Evolutionary conservation across 495 filamentous ascomycete genomes (phyloP), one percentile per base, ranked within the genome.

Genomic region (Xylaria curta): DNA sequence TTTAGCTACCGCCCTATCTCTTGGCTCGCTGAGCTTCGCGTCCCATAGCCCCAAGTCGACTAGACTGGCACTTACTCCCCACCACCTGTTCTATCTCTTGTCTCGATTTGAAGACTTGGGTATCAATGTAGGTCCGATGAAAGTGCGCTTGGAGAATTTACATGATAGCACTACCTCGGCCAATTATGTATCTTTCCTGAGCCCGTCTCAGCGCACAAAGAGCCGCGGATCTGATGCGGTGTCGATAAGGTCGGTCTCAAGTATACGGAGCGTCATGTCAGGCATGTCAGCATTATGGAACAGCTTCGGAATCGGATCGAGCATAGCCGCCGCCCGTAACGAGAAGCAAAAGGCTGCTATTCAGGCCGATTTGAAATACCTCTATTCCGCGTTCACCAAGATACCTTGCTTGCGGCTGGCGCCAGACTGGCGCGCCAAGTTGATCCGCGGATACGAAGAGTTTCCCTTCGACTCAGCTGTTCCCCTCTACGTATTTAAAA

Each of bases 391-490:
- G 68, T 98, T 98, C 81, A 99, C 96, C 77, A 99, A 99, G 83
- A 97, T 98, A 68, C 96, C 96, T 4, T 97, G 92, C 75, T 85
- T 99, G 54, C 90, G 91, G 68, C 84, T 99, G 62, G 89, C 94
- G 59, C 95, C 95, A 9, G 96, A 98, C 81, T 93, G 93, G 81
- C 92, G 93, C 61, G 94, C 94, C 46, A 90, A 91, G 53, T 82
- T 97, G 75, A 97, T 99, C 73, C 87, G 90, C 70, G 95, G 95
- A 40, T 98, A 94, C 78, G 96, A 99, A 80, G 96, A 98, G 77
- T 99, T 99, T 76, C 96, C 96, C 4, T 97, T 99, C 80, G 96
- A 99, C 78, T 96, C 93, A 49, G 96, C 96, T n/a, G 96, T 99
- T 33, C 96, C 96, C 21, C 83, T 98, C 13, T 91, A 94, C 79